Conservation (phyloP, 2,329 filamentous ascomycete genomes). For the Venturia asperata region DNA sequence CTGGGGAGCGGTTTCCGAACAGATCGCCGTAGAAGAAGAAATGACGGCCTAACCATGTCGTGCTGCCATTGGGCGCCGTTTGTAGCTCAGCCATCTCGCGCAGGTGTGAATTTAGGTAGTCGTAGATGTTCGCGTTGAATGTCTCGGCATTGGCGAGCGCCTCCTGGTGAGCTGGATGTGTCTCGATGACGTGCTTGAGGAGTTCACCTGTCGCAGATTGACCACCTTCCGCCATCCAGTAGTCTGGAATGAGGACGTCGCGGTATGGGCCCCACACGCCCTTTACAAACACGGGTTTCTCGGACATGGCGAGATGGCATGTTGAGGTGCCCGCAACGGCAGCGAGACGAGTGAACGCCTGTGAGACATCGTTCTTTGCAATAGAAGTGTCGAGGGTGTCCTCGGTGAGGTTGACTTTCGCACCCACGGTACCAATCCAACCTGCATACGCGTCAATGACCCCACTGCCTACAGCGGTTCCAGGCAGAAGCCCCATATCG, state of each 20-base stretch:
- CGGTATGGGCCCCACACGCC: constrained; percentile 97
- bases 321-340: constrained; percentile 95
- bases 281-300: constrained; percentile 83
- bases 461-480: constrained; percentile 88
- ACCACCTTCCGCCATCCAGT: constrained; percentile 96
- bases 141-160: constrained; percentile 72
- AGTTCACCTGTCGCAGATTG: constrained; percentile 95
- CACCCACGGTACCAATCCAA: constrained; percentile 98
- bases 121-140: constrained; percentile 84
- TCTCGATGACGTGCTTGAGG: constrained; percentile 88
- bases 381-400: constrained; percentile 60
- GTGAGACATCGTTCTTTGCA: constrained; percentile 76
- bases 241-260: constrained; percentile 83
- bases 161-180: constrained; percentile 81
- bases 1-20: constrained; percentile 90
- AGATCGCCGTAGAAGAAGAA: constrained; percentile 98
- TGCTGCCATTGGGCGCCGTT: constrained; percentile 66
- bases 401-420: constrained; percentile 71
- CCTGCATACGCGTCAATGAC: constrained; percentile 98
- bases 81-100: constrained; percentile 63
- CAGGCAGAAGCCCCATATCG: constrained; percentile 76
- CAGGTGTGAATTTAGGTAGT: constrained; percentile 86
- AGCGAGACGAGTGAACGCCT: constrained; percentile 87
- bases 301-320: constrained; percentile 94
- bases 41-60: constrained; percentile 83